Conservation (phyloP, 2,329 filamentous ascomycete species). For the Xylariomycetidae sp. region DNA sequence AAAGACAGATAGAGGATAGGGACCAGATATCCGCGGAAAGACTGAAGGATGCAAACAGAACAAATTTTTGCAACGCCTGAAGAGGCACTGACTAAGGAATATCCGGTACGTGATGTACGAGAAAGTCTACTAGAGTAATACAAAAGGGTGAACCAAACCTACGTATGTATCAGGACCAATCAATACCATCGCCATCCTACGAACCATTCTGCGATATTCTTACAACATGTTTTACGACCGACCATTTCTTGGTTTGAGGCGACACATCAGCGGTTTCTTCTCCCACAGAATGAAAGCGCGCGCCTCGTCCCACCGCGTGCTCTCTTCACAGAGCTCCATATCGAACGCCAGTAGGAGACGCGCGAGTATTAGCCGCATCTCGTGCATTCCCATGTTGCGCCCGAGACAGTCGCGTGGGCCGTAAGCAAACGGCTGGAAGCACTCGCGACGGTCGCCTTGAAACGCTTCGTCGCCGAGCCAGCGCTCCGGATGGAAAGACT, state of each 20-base stretch:
- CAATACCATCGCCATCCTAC: too few relatives aligned
- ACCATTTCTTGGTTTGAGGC: not conserved
- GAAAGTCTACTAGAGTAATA: too few relatives aligned
- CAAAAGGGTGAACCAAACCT: too few relatives aligned
- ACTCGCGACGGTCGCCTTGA: not conserved
- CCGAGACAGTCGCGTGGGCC: constrained; percentile 20
- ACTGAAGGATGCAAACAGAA: too few relatives aligned
- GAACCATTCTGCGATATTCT: too few relatives aligned
- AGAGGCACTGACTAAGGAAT: too few relatives aligned
- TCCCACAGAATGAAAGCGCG: not conserved
- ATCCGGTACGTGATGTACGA: too few relatives aligned
- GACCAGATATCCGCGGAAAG: too few relatives aligned
- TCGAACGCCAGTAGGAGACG: constrained; percentile 13
- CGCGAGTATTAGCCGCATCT: constrained; percentile 15
- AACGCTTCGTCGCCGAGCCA: not conserved
- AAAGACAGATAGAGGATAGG: too few relatives aligned
- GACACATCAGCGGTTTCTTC: not conserved
- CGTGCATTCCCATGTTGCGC: constrained; percentile 14
- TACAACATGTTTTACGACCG: too few relatives aligned
- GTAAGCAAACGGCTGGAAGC: not conserved
- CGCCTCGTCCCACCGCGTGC: not conserved
- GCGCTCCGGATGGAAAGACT: not conserved
- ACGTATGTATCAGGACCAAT: too few relatives aligned
- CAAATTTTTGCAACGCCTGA: too few relatives aligned
- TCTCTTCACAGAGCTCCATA: constrained; percentile 6